phyloP scores from a whole-genome alignment of 2,329 filamentous ascomycete genomes.

The Alternaria longipes region DNA sequence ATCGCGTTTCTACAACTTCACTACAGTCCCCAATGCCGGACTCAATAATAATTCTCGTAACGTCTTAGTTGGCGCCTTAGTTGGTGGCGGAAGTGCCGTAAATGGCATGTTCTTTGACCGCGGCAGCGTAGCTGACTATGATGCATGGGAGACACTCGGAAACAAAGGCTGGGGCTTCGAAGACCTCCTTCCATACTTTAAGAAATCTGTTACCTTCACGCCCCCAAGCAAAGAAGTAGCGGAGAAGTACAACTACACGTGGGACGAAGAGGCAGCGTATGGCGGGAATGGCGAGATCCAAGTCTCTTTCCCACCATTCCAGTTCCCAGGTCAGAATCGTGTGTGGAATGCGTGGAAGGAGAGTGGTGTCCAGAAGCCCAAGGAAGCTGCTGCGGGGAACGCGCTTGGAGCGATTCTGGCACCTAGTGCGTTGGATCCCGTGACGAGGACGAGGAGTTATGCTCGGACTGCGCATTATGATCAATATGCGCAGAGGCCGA shows the following conservation, averaged over 20 bases:
- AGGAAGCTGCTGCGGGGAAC: slow-evolving; percentile 18
- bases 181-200: slow-evolving; percentile 29
- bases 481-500: slow-evolving; percentile 29
- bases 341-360: slow-evolving; percentile 20
- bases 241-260: neutral
- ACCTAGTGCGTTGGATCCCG: slow-evolving; percentile 3
- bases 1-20: slow-evolving; percentile 22
- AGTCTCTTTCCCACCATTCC: slow-evolving; percentile 6
- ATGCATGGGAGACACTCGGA: slow-evolving; percentile 65
- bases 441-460: slow-evolving; percentile 37
- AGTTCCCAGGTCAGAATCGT: slow-evolving; percentile 15
- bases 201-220: slow-evolving; percentile 25
- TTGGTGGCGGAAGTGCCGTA: slow-evolving; percentile 44
- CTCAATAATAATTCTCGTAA: slow-evolving; percentile 17
- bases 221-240: neutral
- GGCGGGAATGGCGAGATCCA: neutral
- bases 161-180: slow-evolving; percentile 56
- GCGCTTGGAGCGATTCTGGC: slow-evolving; percentile 19
- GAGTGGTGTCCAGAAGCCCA: slow-evolving; percentile 18
- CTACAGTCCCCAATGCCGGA: slow-evolving; percentile 14
- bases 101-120: slow-evolving; percentile 49
- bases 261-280: neutral
- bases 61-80: slow-evolving; percentile 30
- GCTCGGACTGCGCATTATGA: slow-evolving; percentile 45
- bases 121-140: slow-evolving; percentile 45